Conservation (phyloP, 495 filamentous ascomycete genomes). For the Rostrohypoxylon terebratum region DNA sequence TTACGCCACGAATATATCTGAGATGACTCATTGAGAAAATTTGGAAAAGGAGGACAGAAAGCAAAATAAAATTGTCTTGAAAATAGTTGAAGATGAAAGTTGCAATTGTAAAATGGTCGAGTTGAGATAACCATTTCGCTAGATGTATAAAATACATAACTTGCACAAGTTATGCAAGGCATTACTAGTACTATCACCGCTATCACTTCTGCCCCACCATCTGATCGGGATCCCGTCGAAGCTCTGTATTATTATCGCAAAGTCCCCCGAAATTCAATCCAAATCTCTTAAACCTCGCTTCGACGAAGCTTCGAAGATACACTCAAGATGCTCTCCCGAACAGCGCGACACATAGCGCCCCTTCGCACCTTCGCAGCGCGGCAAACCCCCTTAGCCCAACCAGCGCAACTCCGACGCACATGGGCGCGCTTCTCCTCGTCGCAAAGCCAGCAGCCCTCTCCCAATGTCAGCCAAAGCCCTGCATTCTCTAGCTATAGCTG, state of each 20-base stretch:
- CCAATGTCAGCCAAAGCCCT: conserved; percentile 41
- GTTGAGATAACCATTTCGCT: not conserved
- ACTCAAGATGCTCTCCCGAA: conserved; percentile 34
- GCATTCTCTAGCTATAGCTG: not conserved
- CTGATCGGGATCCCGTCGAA: not conserved
- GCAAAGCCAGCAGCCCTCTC: conserved; percentile 23
- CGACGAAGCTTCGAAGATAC: not conserved
- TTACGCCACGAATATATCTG: not conserved
- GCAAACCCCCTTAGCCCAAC: conserved; percentile 8
- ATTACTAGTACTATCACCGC: too few relatives aligned
- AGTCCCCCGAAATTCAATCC: not conserved
- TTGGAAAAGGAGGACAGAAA: not conserved
- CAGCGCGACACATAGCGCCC: conserved; percentile 26
- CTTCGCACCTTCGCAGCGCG: conserved; percentile 20
- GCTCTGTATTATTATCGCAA: conserved; percentile 1
- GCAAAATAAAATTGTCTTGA: not conserved
- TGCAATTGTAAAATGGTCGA: not conserved
- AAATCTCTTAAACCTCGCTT: not conserved
- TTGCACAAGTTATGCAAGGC: not conserved
- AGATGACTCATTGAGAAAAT: not conserved
- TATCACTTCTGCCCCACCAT: conserved; percentile 1
- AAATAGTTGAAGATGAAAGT: not conserved
- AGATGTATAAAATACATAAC: not conserved
- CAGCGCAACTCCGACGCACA: conserved; percentile 21
- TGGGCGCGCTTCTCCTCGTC: conserved; percentile 41